Percentiles rank a stretch among this genome's conserved stretches.
phyloP scores from a whole-genome alignment of 2,329 filamentous ascomycete species.

The Proliferodiscus dingleyae region DNA sequence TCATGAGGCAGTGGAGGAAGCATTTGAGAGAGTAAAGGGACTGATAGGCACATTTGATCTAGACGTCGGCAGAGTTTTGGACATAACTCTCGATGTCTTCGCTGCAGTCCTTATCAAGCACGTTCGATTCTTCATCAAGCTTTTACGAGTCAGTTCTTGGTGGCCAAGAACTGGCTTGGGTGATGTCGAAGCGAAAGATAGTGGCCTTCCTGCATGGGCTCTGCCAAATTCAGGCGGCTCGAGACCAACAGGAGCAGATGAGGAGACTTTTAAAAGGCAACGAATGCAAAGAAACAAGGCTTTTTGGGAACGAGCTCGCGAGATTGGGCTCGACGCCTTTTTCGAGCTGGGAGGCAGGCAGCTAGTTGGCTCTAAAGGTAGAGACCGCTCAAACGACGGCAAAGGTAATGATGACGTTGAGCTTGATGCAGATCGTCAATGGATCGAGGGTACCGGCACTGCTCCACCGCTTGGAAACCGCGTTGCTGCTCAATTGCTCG shows the following conservation, averaged over 20 bases:
- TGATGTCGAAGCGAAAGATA: constrained; percentile 41
- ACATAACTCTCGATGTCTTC: constrained; percentile 92
- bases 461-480: constrained; percentile 81
- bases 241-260: constrained; percentile 64
- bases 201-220: constrained; percentile 81
- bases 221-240: constrained; percentile 64
- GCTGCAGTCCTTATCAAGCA: constrained; percentile 91
- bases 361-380: constrained; percentile 53
- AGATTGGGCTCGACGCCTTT: constrained; percentile 75
- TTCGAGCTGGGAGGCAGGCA: constrained; percentile 79
- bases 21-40: constrained; percentile 88
- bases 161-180: constrained; percentile 69
- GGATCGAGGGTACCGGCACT: constrained; percentile 77
- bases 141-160: constrained; percentile 89
- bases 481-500: constrained; percentile 88
- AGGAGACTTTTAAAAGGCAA: constrained; percentile 48
- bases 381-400: constrained; percentile 39
- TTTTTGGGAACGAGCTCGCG: constrained; percentile 79
- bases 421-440: constrained; percentile 57
- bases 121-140: constrained; percentile 89
- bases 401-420: constrained; percentile 35
- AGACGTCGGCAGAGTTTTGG: constrained; percentile 88
- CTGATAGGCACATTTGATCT: constrained; percentile 96
- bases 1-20: constrained; percentile 68
- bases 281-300: constrained; percentile 62